Evolutionary conservation across 768 basidiomycete genomes (phyloP).

Genomic region (Lanmaoa rubissima): DNA sequence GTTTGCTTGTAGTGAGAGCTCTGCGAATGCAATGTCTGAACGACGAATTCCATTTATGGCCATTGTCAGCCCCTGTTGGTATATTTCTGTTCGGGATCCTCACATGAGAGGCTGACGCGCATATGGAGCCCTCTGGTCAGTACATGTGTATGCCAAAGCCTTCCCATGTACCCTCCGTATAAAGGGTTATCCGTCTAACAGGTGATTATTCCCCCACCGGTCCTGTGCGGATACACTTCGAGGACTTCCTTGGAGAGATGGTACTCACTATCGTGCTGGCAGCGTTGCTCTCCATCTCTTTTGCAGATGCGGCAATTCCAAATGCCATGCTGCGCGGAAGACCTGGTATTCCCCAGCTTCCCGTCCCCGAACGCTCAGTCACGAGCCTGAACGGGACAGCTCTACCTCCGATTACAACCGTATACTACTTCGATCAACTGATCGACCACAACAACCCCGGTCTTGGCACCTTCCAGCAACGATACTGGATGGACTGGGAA

Average conservation of each 20-base stretch:
- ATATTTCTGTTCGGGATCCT: not conserved
- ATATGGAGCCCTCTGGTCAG: conserved; percentile 1
- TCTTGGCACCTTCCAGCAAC: conserved; percentile 73
- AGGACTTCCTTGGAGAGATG: conserved; percentile 8
- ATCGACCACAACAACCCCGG: conserved; percentile 52
- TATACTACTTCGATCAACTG: conserved; percentile 32
- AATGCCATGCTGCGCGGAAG: conserved; percentile 21
- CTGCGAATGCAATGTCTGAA: not conserved
- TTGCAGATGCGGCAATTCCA: conserved; percentile 20
- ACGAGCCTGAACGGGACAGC: conserved; percentile 24
- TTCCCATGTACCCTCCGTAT: conserved; percentile 11
- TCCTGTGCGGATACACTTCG: not conserved
- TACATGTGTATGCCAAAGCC: not conserved
- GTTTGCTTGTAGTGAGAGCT: no score
- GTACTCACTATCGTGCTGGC: conserved; percentile 3
- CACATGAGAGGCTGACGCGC: conserved; percentile 2
- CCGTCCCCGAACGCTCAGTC: conserved; percentile 6
- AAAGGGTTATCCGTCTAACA: not conserved
- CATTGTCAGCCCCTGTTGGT: not conserved
- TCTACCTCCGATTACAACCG: conserved; percentile 26
- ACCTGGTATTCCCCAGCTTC: conserved; percentile 14
- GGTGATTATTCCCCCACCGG: not conserved
- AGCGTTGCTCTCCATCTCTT: conserved; percentile 7
- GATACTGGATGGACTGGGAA: conserved; percentile 70
- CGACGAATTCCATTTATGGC: not conserved